Base-by-base conservation (phyloP, 768 basidiomycete species). In the Russula virescens region DNA sequence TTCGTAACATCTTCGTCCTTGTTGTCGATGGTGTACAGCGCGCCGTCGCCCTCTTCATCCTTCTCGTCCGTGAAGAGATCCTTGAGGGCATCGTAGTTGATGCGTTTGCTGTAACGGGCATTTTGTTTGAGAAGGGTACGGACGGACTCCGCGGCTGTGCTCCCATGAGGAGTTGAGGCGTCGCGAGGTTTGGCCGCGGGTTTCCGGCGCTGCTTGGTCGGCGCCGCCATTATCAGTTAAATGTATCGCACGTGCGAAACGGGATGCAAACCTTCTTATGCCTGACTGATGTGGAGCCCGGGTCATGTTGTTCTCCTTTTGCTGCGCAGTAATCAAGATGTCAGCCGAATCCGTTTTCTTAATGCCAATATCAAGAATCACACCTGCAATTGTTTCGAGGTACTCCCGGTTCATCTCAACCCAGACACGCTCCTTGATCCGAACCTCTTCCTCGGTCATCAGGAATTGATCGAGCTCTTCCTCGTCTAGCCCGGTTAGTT, bases 371-470 rank as follows among this genome's bases (percentile, higher is more conserved):
- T 3, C 16, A 45, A 49, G 9, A 23, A 25, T 10, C 83, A 72
- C 68, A 90, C 92, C 89, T 56, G 93, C 94, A 38, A 95, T 78
- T 18, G 88, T 86, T 71, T 94, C 89, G 40, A 98, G 75, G 72
- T 96, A 98, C 35, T 97, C 94, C 68, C 82, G 82, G 72, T 97
- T 97, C 69, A 93, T 78, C 75, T 95, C 93, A 52, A 95, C 92
- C 94, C 94, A 98, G 1, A 97, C 84, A 13, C 91, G 85, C 72
- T 93, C 91, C 73, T 91, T 98, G 70, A 92, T 79, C 71, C 79
- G 84, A 4, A 91, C 87, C 73, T 96, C 94, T 25, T 88, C 88
- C 40, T 88, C 87, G 9, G 80, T 83, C 25, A 94, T 74, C 59
- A 92, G 76, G 70, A 97, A 89, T 26, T 77, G 78, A 71, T 96